Evolutionary conservation across 75 land plant species (phyloP).

Genomic region (Adiantum capillusveneris): DNA sequence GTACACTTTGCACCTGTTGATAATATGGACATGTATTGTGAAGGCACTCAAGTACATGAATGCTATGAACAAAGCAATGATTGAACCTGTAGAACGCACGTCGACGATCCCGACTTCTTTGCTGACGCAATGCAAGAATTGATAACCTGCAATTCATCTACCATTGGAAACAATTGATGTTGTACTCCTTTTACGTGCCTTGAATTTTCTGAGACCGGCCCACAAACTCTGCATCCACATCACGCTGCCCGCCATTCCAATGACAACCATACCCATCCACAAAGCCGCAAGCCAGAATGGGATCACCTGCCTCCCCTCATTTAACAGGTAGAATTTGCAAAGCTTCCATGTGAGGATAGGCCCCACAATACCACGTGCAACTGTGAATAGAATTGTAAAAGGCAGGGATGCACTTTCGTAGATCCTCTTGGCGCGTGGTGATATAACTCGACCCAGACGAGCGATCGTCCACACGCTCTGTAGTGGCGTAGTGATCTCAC

Average conservation of each 20-base stretch:
- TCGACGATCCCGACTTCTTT: too few species aligned
- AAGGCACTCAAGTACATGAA: too few species aligned
- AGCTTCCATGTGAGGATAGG: slow-evolving; percentile 49
- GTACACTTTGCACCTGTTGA: too few species aligned
- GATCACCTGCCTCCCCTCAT: slow-evolving; percentile 42
- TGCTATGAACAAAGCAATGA: too few species aligned
- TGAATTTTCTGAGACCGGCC: too few species aligned
- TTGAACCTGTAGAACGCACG: too few species aligned
- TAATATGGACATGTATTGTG: too few species aligned
- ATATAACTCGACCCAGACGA: slow-evolving; percentile 16
- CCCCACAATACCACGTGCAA: slow-evolving; percentile 48
- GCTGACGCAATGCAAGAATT: too few species aligned
- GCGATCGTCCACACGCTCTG: slow-evolving; percentile 82
- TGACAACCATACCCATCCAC: slow-evolving; percentile 60
- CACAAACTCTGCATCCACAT: slow-evolving; percentile 39
- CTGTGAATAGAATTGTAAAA: slow-evolving; percentile 44
- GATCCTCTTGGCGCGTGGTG: slow-evolving; percentile 5
- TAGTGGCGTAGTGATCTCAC: slow-evolving; percentile 63
- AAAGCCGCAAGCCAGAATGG: slow-evolving; percentile 59
- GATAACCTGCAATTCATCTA: too few species aligned
- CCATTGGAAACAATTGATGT: too few species aligned
- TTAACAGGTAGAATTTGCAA: slow-evolving; percentile 41
- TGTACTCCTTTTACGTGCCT: too few species aligned
- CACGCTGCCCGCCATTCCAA: slow-evolving; percentile 55
- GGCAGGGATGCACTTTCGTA: slow-evolving; percentile 35